Evolutionary conservation across 129 eudicot species (phyloP).

Genomic region (Calendula officinalis): DNA sequence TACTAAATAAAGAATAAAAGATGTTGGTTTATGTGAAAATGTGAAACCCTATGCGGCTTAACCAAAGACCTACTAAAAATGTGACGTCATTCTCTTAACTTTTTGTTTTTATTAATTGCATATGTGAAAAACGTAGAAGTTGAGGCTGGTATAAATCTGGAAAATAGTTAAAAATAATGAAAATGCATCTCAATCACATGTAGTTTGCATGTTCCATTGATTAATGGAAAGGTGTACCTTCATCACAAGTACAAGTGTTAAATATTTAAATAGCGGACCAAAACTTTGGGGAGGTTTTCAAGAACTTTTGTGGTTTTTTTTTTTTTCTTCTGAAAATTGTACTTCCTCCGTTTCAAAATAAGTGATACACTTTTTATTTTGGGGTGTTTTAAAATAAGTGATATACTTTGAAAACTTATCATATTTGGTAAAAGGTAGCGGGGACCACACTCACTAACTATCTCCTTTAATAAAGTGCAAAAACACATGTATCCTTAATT

Average conservation of each 20-base stretch:
- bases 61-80: conserved; percentile 6
- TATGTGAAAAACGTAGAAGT: conserved; percentile 15
- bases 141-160: conserved; percentile 20
- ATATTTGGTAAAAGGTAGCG: no score
- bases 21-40: conserved; percentile 12
- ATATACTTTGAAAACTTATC: no score
- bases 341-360: no score
- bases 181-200: conserved; percentile 41
- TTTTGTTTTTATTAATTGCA: background rate
- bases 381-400: no score
- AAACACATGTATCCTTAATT: no score
- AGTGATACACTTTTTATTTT: no score
- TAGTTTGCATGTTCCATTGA: conserved; percentile 38
- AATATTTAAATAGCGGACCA: conserved; percentile 16
- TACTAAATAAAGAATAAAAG: conserved; percentile 15
- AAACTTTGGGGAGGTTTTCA: no score
- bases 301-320: conserved; percentile 25
- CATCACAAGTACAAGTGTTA: conserved; percentile 19
- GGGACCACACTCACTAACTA: no score
- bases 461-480: no score
- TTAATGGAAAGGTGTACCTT: conserved; percentile 25
- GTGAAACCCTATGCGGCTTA: conserved; percentile 11
- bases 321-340: no score
- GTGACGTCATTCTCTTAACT: conserved; percentile 22
- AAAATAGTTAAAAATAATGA: conserved; percentile 20